Percentiles rank a stretch among this genome's conserved stretches.
These are phyloP conservation scores for Termitomyces sp. DNA, from an alignment of 768 basidiomycete genomes.

Conservation along the genomic window DNA sequence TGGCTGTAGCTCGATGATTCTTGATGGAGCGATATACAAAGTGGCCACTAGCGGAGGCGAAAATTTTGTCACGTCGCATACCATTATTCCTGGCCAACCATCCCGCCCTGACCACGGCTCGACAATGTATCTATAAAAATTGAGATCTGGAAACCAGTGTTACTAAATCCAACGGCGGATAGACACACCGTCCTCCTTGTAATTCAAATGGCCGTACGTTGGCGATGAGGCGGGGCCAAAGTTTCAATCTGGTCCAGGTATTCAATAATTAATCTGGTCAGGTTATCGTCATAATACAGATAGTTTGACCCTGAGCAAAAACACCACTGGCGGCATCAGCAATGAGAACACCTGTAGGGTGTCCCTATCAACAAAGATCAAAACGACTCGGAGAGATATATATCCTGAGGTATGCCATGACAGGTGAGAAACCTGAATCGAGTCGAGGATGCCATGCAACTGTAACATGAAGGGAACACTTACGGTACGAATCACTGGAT, in stretches of 20 bases:
- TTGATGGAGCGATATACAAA: slow-evolving; percentile 19
- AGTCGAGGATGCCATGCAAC: too few relatives aligned
- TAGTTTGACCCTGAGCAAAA: slow-evolving; percentile 25
- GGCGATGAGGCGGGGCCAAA: slow-evolving; percentile 41
- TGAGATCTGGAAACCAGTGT: slow-evolving; percentile 41
- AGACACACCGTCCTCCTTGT: slow-evolving; percentile 43
- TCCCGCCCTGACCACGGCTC: slow-evolving; percentile 45
- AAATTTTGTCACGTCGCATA: slow-evolving; percentile 19
- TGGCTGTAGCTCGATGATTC: slow-evolving; percentile 22
- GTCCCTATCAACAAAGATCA: background rate
- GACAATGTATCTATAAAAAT: slow-evolving; percentile 40
- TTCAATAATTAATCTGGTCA: too few relatives aligned
- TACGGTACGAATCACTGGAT: slow-evolving; percentile 65
- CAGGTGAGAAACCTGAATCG: too few relatives aligned
- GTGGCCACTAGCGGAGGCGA: slow-evolving; percentile 29
- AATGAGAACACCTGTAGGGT: slow-evolving; percentile 32
- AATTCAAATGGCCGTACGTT: too few relatives aligned
- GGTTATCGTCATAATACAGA: slow-evolving; percentile 58
- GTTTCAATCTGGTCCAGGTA: slow-evolving; percentile 43
- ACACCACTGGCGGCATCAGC: slow-evolving; percentile 46
- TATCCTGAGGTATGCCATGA: slow-evolving; percentile 40
- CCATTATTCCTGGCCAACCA: slow-evolving; percentile 59
- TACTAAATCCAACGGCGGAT: background rate
- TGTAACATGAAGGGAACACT: slow-evolving; percentile 15
- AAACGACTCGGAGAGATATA: background rate